phyloP scores from a whole-genome alignment of 371 early-diverging fungal genomes.

The Apophysomyces elegans region DNA sequence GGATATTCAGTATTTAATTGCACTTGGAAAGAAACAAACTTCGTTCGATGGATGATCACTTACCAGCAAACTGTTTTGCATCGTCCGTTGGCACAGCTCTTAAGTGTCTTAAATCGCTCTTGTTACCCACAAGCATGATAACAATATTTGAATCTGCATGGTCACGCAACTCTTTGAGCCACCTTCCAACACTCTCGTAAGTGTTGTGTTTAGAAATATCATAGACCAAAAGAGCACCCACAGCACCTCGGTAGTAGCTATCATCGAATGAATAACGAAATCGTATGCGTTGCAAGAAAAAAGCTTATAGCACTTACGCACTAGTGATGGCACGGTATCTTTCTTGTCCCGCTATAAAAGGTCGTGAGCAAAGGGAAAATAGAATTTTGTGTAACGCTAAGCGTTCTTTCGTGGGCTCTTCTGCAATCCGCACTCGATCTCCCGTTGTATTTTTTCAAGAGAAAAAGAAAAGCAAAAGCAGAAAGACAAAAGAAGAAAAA shows the following conservation, averaged over 20 bases:
- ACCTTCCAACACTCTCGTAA: conserved; percentile 94
- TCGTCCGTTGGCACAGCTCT: conserved; percentile 97
- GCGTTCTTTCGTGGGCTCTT: not conserved
- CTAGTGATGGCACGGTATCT: conserved; percentile 90
- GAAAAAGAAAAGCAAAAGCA: not conserved
- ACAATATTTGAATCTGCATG: conserved; percentile 98
- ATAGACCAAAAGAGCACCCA: conserved; percentile 98
- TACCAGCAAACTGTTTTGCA: conserved; percentile 96
- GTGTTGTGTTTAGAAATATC: conserved; percentile 97
- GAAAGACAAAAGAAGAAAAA: too few relatives aligned
- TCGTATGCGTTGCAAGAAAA: not conserved
- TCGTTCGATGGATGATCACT: conserved; percentile 15
- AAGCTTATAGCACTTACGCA: conserved; percentile 66
- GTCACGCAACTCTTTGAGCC: conserved; percentile 99
- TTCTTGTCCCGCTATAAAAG: conserved; percentile 80
- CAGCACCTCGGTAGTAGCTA: conserved; percentile 99
- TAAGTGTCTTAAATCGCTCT: conserved; percentile 97
- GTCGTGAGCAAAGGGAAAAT: not conserved
- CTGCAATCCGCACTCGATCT: not conserved
- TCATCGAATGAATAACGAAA: not conserved
- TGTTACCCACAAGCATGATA: conserved; percentile 99
- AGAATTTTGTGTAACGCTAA: not conserved
- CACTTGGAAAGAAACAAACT: not conserved
- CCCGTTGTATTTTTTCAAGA: not conserved
- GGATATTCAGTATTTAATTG: conserved; percentile 10